A percentile compares a stretch with the other conserved stretches of the same genome.
Conservation (phyloP, 495 filamentous ascomycete genomes). For the Penicillium turbatum region DNA sequence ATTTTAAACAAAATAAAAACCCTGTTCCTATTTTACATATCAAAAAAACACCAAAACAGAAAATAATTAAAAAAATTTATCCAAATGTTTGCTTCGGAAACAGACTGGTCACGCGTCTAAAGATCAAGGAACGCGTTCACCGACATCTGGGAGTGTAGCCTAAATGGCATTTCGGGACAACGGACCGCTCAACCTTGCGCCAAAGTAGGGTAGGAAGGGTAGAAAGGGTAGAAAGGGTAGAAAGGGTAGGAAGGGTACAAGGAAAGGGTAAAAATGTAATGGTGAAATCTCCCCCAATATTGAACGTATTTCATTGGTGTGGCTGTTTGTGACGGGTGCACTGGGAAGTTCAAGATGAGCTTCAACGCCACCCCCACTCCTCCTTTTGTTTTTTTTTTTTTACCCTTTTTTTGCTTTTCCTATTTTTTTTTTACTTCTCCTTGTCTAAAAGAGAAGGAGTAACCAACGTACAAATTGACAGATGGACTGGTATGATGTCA, state of each 20-base stretch:
- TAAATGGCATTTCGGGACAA: conserved; percentile 10
- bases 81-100: conserved; percentile 20
- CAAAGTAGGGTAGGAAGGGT: neutral
- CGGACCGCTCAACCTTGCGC: conserved; percentile 11
- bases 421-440: neutral
- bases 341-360: neutral
- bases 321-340: neutral
- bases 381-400: neutral
- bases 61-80: neutral
- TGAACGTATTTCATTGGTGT: conserved; percentile 4
- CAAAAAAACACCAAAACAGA: neutral
- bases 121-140: conserved; percentile 14
- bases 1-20: neutral
- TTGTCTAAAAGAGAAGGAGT: neutral
- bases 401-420: neutral
- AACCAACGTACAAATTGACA: neutral
- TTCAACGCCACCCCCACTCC: neutral
- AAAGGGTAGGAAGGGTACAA: too few relatives aligned
- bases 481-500: conserved; percentile 1
- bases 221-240: neutral
- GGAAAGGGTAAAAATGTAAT: too few relatives aligned
- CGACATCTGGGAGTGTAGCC: conserved; percentile 18
- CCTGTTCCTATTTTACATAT: neutral
- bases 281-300: neutral
- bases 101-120: conserved; percentile 18